Evolutionary conservation across 1,139 yeast species (phyloP).

Genomic region (Arxiozyma telluris): DNA sequence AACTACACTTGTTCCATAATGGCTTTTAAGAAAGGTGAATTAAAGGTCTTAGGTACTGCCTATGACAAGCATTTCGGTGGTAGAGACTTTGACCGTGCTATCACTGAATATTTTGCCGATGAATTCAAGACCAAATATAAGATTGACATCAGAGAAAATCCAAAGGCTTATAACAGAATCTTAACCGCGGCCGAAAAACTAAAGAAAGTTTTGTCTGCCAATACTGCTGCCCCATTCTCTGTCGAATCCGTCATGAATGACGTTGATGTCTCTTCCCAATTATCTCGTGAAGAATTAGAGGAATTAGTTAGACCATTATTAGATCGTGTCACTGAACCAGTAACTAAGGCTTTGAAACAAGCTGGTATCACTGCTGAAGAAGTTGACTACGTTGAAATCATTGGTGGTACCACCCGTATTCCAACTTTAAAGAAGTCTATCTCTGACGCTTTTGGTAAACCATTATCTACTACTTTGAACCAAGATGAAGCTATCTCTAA

Average conservation of each 20-base stretch:
- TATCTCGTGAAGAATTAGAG: constrained; percentile 90
- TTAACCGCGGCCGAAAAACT: constrained; percentile 84
- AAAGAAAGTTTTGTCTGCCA: constrained; percentile 95
- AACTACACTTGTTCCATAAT: constrained; percentile 87
- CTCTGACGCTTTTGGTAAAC: constrained; percentile 74
- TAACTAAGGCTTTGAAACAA: constrained; percentile 70
- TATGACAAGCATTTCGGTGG: constrained; percentile 98
- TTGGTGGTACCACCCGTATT: constrained; percentile 98
- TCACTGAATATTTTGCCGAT: constrained; percentile 89
- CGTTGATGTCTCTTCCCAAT: constrained; percentile 84
- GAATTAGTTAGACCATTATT: constrained; percentile 77
- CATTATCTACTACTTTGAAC: constrained; percentile 87
- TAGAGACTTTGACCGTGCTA: constrained; percentile 88
- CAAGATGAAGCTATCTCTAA: constrained; percentile 99
- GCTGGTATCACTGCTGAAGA: constrained; percentile 68
- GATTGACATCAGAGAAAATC: constrained; percentile 81
- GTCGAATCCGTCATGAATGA: constrained; percentile 97
- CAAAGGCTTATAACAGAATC: constrained; percentile 93
- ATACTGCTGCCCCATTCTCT: constrained; percentile 88
- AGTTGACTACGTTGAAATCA: constrained; percentile 82
- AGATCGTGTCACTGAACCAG: constrained; percentile 64
- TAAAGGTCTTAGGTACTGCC: constrained; percentile 85
- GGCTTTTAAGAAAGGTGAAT: constrained; percentile 91
- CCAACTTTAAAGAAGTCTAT: constrained; percentile 83
- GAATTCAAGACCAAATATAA: constrained; percentile 87